Conservation (phyloP, 2,329 filamentous ascomycete genomes). For the Penicillium sp. region DNA sequence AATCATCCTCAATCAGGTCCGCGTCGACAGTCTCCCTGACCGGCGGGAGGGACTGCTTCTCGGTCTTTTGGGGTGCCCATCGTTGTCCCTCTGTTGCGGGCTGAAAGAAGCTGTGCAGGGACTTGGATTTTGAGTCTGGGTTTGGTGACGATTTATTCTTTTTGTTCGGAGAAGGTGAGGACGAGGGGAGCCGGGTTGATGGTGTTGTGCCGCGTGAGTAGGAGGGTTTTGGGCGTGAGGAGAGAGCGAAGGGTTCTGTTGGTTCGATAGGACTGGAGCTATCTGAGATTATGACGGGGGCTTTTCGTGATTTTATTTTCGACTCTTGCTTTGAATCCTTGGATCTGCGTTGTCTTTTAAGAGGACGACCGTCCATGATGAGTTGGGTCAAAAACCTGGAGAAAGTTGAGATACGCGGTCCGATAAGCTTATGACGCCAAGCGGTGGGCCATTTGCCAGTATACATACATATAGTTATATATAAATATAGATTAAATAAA, state of each 20-base stretch:
- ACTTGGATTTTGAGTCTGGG: conserved; percentile 28
- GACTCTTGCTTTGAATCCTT: conserved; percentile 17
- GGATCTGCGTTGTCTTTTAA: conserved; percentile 40
- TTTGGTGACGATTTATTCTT: conserved; percentile 17
- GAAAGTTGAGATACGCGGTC: conserved; percentile 17
- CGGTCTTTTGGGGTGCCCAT: conserved; percentile 36
- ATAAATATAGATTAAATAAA: background rate
- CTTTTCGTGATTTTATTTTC: background rate
- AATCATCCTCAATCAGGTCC: conserved; percentile 44
- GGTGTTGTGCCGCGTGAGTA: conserved; percentile 6
- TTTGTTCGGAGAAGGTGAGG: conserved; percentile 36
- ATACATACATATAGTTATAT: background rate
- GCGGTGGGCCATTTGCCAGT: background rate
- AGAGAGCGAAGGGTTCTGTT: conserved; percentile 11
- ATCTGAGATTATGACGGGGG: background rate
- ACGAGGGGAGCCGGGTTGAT: conserved; percentile 21
- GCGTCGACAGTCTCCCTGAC: conserved; percentile 29
- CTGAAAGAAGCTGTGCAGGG: conserved; percentile 45
- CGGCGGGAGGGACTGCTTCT: conserved; percentile 15
- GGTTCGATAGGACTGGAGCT: conserved; percentile 9
- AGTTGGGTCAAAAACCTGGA: background rate
- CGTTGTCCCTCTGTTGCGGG: conserved; percentile 42
- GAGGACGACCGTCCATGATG: conserved; percentile 38
- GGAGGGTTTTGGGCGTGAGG: conserved; percentile 17
- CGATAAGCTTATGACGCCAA: conserved; percentile 24